Evolutionary conservation across 345 rosid species (phyloP).

Genomic region (Eucalyptus microcorys): DNA sequence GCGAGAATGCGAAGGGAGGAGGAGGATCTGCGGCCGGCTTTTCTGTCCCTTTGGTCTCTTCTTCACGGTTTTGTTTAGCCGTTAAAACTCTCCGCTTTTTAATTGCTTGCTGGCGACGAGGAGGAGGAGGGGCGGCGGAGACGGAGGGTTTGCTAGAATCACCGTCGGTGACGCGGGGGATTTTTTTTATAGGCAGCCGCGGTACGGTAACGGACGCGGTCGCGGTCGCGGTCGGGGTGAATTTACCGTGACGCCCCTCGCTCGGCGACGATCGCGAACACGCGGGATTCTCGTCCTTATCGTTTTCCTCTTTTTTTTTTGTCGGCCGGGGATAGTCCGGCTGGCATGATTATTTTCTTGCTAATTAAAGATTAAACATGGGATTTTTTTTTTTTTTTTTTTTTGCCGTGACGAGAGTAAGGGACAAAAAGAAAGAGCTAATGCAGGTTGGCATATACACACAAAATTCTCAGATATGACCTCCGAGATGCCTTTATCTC

Average conservation of each 20-base stretch:
- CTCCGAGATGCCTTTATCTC: too few species aligned
- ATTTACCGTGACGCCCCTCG: not conserved
- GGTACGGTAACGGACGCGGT: not conserved
- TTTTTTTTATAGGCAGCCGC: not conserved
- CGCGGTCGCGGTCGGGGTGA: not conserved
- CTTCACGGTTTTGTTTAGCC: not conserved
- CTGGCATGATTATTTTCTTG: not conserved
- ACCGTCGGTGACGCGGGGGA: not conserved
- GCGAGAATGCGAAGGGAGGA: not conserved
- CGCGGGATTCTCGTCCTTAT: too few species aligned
- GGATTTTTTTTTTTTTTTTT: too few species aligned
- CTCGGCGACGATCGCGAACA: too few species aligned
- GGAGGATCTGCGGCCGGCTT: not conserved
- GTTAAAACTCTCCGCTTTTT: too few species aligned
- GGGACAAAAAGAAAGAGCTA: too few species aligned
- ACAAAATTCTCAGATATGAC: too few species aligned
- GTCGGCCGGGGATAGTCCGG: not conserved
- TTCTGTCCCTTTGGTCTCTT: too few species aligned
- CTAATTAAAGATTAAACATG: not conserved
- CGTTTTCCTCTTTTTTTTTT: too few species aligned
- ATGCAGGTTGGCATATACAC: not conserved
- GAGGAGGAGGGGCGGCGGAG: not conserved
- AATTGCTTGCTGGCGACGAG: not conserved
- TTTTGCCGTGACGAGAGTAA: fast-evolving
- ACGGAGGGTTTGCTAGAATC: not conserved